Conservation (phyloP, 2,329 filamentous ascomycete species). For the Conoideocrella luteorostrata region DNA sequence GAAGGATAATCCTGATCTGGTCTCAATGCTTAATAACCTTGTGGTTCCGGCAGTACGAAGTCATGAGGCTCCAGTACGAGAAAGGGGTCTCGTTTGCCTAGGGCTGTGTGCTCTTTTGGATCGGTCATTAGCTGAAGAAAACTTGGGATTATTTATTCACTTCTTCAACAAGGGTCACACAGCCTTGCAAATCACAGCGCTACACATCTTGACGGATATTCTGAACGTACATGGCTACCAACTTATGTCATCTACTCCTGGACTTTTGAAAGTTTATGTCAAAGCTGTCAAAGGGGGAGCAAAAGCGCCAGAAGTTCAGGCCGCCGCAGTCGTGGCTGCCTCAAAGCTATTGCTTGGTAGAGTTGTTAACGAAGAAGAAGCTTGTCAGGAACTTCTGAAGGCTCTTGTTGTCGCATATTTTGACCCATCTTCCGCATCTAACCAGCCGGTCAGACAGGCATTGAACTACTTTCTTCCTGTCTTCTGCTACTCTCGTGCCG, state of each 20-base stretch:
- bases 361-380: constrained; percentile 64
- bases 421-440: constrained; percentile 71
- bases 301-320: constrained; percentile 67
- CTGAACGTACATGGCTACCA: constrained; percentile 81
- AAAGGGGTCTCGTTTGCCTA: constrained; percentile 81
- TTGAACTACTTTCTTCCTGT: constrained; percentile 92
- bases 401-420: constrained; percentile 84
- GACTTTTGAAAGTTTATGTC: constrained; percentile 78
- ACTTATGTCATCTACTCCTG: constrained; percentile 59
- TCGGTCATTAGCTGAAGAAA: constrained; percentile 85
- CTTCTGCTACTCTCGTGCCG: constrained; percentile 77
- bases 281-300: constrained; percentile 70
- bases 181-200: constrained; percentile 77
- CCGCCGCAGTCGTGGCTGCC: constrained; percentile 72
- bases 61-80: constrained; percentile 86
- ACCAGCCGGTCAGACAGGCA: constrained; percentile 77
- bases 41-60: constrained; percentile 92
- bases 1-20: constrained; percentile 84
- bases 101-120: constrained; percentile 89
- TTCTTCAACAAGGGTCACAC: constrained; percentile 93
- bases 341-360: constrained; percentile 81
- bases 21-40: constrained; percentile 96
- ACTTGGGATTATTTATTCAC: constrained; percentile 87
- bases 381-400: constrained; percentile 70
- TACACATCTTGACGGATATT: constrained; percentile 91